Percentiles rank a stretch among this genome's conserved stretches.
Conservation (phyloP, 768 basidiomycete species). For the Lactarius quietus region DNA sequence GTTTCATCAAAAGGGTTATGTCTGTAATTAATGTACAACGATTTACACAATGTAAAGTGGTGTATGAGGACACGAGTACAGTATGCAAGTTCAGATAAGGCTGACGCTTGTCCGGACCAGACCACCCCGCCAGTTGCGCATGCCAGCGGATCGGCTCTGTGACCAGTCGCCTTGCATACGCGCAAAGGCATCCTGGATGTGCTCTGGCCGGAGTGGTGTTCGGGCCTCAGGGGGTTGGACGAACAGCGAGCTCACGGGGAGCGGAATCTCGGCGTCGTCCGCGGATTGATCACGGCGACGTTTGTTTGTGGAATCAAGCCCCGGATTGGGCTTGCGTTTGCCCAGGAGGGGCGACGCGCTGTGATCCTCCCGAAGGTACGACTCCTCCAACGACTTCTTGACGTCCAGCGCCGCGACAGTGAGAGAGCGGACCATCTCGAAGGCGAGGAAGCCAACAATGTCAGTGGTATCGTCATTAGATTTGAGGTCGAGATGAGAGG, state of each 20-base stretch:
- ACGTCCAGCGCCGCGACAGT: constrained; percentile 85
- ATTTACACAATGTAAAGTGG: constrained; percentile 27
- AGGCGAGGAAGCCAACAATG: constrained; percentile 94
- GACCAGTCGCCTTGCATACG: constrained; percentile 87
- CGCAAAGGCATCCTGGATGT: constrained; percentile 88
- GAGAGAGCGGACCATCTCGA: constrained; percentile 94
- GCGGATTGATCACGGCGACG: constrained; percentile 56
- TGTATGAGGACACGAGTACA: constrained; percentile 11
- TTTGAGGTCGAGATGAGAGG: constrained; percentile 80
- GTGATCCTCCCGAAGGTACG: constrained; percentile 62
- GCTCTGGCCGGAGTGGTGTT: constrained; percentile 73
- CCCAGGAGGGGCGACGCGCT: constrained; percentile 58
- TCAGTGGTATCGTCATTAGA: constrained; percentile 93
- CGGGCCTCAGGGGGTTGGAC: constrained; percentile 78
- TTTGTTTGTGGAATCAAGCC: constrained; percentile 39
- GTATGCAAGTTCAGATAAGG: constrained; percentile 52
- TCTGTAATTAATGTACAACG: constrained; percentile 22
- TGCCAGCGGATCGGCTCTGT: constrained; percentile 76
- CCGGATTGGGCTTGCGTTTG: constrained; percentile 56
- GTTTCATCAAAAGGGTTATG: neutral
- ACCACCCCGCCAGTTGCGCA: constrained; percentile 88
- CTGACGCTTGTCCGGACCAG: constrained; percentile 74
- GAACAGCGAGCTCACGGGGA: constrained; percentile 72
- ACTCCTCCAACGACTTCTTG: constrained; percentile 74
- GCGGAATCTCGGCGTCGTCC: constrained; percentile 53